Conservation (phyloP, 2,329 filamentous ascomycete genomes). For the Neonectria coccinea region DNA sequence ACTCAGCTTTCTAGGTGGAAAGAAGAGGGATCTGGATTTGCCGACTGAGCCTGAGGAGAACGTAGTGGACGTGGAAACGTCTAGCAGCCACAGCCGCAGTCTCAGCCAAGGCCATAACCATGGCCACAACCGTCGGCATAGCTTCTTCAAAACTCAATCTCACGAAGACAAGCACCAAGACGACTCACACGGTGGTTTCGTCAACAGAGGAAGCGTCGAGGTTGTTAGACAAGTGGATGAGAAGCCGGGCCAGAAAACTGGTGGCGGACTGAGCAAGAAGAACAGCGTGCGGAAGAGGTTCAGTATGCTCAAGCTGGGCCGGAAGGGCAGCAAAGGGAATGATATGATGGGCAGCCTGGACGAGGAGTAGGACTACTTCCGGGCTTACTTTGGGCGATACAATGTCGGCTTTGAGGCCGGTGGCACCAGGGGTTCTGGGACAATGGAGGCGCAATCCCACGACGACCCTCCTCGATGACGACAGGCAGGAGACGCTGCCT, state of each 20-base stretch:
- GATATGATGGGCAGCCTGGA: conserved; percentile 66
- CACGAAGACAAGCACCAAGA: conserved; percentile 44
- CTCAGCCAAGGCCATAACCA: conserved; percentile 37
- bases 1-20: conserved; percentile 68
- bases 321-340: conserved; percentile 71
- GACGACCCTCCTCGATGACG: conserved; percentile 19
- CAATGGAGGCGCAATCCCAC: conserved; percentile 12
- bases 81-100: conserved; percentile 48
- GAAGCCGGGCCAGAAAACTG: conserved; percentile 44
- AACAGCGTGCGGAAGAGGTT: conserved; percentile 81
- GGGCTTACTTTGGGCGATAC: conserved; percentile 46
- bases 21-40: conserved; percentile 57
- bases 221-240: conserved; percentile 41
- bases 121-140: conserved; percentile 51
- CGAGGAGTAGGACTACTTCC: conserved; percentile 62
- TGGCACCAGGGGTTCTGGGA: conserved; percentile 23
- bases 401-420: conserved; percentile 40
- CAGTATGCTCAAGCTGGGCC: conserved; percentile 80
- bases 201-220: conserved; percentile 47
- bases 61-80: conserved; percentile 49
- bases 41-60: conserved; percentile 46
- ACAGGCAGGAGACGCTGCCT: conserved; percentile 1
- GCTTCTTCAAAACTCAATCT: conserved; percentile 59
- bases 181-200: conserved; percentile 39
- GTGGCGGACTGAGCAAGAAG: conserved; percentile 57